Base-by-base conservation (phyloP, 441 rosid genomes). In the Oxalis stricta region DNA sequence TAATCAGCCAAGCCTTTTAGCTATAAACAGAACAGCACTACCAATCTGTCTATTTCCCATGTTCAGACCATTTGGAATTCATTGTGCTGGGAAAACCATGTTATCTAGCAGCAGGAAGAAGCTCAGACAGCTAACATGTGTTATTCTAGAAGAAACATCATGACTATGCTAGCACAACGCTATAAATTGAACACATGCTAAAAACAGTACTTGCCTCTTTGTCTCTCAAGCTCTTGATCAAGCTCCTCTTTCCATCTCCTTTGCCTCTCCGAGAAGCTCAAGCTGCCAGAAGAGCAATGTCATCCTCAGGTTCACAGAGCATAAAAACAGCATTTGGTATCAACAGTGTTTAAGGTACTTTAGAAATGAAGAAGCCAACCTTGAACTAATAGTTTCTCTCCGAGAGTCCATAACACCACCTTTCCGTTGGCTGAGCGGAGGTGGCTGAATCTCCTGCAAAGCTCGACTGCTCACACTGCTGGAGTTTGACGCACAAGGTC, bases 161-260 rank as follows among this genome's bases (percentile, higher is more conserved):
- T 17, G 40, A 22, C 2, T 14, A 33, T 15, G 15, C n/a, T n/a
- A n/a, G n/a, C n/a, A n/a, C n/a, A n/a, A 22, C 26, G 48, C 13
- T 9, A 16, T 11, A 17, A 24, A 28, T 32, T 21, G 2, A 18
- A 22, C 13, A 21, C 18, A 28, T 31, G 46, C 21, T 11, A 26
- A 40, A 44, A 41, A 50, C 30, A 42, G 12, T 49, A 63, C 83
- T 64, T 71, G 59, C 76, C 79, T 70, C 83, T 48, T 40, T 64
- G 53, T 57, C 55, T 62, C 45, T 69, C 69, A 17, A 79, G 74
- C 60, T 79, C 83, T 61, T 68, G 72, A 41, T 66, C 63, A 41
- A 79, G 83, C 68, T 79, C 87, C 56, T 72, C 80, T 67, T 70
- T 66, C 78, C 83, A 70, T 33, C 64, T 76, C 33, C 58, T 53